Evolutionary conservation across 345 rosid genomes (phyloP).

Genomic region (Eucalyptus grandis): DNA sequence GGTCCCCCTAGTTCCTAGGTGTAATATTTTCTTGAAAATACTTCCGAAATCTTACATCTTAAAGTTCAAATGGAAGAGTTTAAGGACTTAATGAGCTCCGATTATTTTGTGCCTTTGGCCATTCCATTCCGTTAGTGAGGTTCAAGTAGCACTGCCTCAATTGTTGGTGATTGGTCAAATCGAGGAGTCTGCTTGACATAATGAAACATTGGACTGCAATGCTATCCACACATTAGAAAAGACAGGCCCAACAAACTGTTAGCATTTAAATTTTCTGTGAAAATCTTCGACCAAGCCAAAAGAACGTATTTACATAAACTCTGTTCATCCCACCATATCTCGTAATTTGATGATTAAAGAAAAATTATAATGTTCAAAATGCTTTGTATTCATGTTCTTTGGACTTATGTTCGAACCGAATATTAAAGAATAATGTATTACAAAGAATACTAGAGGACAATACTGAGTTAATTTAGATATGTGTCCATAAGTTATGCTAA

Average conservation of each 20-base stretch:
- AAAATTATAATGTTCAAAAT: background rate
- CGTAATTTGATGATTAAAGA: background rate
- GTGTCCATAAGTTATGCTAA: background rate
- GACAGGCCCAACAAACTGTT: no score
- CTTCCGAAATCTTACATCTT: no score
- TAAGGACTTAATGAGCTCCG: no score
- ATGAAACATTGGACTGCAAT: background rate
- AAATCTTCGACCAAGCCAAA: background rate
- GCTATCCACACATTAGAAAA: no score
- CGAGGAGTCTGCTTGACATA: background rate
- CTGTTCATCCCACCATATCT: background rate
- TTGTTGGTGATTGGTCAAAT: background rate
- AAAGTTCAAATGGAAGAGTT: no score
- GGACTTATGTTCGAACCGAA: background rate
- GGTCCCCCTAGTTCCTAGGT: no score
- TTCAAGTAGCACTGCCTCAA: background rate
- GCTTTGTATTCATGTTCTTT: background rate
- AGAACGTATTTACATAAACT: background rate
- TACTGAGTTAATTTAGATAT: background rate
- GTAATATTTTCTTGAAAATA: no score
- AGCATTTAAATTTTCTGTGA: background rate
- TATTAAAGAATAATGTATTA: background rate
- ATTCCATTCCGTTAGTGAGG: background rate
- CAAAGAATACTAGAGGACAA: background rate
- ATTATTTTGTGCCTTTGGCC: background rate